Conservation (phyloP, 129 eudicot species). For the Pulicaria dysenterica region DNA sequence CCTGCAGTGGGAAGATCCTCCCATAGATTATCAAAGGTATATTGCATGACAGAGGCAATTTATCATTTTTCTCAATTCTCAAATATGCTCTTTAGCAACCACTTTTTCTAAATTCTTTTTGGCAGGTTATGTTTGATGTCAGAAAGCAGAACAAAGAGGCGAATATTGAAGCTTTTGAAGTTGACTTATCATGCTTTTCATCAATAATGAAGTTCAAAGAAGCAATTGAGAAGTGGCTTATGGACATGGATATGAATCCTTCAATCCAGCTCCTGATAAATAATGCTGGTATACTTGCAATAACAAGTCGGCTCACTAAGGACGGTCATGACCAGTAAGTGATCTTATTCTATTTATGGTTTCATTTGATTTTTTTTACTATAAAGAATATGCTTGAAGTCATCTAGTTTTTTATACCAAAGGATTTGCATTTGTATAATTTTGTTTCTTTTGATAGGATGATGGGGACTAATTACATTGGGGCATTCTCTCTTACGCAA, state of each 20-base stretch:
- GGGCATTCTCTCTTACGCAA: conserved; percentile 74
- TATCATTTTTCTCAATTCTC: not conserved
- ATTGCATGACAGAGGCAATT: conserved; percentile 1
- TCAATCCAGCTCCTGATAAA: conserved; percentile 84
- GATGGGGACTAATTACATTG: conserved; percentile 89
- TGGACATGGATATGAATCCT: conserved; percentile 69
- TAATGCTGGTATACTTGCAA: conserved; percentile 95
- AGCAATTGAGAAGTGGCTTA: conserved; percentile 71
- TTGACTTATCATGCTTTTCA: conserved; percentile 64
- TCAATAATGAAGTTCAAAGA: conserved; percentile 68
- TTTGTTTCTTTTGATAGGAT: conserved; percentile 48
- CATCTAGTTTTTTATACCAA: not conserved
- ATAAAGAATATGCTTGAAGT: not conserved
- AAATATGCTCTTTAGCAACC: conserved; percentile 16
- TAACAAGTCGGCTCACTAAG: conserved; percentile 55
- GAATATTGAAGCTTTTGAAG: conserved; percentile 65
- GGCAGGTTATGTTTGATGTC: conserved; percentile 61
- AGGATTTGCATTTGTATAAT: conserved; percentile 6
- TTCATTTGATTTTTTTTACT: not conserved
- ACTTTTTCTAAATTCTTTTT: conserved; percentile 19
- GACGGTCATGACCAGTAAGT: conserved; percentile 75
- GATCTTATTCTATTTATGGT: conserved; percentile 9
- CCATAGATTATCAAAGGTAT: conserved; percentile 21
- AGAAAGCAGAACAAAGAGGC: conserved; percentile 49
- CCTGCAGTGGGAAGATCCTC: conserved; percentile 86